These are phyloP conservation scores for Cardiospermum halicacabum DNA, from an alignment of 345 rosid species.

Conservation along the genomic window DNA sequence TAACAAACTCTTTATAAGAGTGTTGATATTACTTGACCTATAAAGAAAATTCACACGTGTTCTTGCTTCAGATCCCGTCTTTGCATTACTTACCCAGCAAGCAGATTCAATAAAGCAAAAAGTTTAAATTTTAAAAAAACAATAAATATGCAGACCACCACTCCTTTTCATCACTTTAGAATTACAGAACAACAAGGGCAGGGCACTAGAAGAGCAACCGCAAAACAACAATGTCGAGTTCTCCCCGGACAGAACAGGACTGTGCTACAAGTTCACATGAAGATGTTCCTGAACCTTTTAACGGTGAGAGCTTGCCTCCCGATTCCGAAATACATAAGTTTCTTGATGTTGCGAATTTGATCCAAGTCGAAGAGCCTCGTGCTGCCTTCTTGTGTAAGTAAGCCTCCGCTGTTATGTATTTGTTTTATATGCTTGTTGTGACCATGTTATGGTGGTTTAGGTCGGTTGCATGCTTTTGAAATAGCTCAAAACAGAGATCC, in stretches of 20 bases:
- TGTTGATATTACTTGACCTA: neutral
- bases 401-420: no score
- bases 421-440: no score
- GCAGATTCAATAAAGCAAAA: constrained; percentile 13
- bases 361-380: constrained; percentile 67
- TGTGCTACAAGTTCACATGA: constrained; percentile 6
- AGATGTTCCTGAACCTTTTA: constrained; percentile 58
- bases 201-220: neutral
- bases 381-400: constrained; percentile 72
- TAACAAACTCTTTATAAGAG: neutral
- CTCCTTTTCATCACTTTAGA: neutral
- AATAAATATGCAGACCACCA: constrained; percentile 8
- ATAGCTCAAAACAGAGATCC: constrained; percentile 71
- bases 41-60: neutral
- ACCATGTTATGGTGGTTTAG: constrained; percentile 31
- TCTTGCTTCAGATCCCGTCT: neutral
- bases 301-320: constrained; percentile 84
- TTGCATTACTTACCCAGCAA: neutral
- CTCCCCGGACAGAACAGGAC: neutral
- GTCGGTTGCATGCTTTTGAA: constrained; percentile 83
- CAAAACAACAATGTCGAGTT: constrained; percentile 20
- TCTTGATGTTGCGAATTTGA: constrained; percentile 79
- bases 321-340: constrained; percentile 72
- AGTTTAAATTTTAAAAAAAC: no score
- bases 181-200: neutral